phyloP scores from a whole-genome alignment of 2,329 filamentous ascomycete genomes.

The Botryotinia narcissicola region DNA sequence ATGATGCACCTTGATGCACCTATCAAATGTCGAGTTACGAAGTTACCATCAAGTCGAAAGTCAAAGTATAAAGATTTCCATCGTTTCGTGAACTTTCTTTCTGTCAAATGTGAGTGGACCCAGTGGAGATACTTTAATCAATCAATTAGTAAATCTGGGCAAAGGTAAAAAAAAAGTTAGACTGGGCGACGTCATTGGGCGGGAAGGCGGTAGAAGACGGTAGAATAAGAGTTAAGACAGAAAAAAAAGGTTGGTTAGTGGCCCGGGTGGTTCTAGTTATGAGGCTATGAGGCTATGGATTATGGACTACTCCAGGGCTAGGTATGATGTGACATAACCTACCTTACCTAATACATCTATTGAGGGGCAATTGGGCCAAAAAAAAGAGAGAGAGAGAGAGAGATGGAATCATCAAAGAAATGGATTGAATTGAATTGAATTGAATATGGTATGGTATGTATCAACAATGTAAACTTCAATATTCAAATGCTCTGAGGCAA shows the following conservation, averaged over 20 bases:
- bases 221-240: not conserved
- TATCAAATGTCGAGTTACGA: not conserved
- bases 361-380: not conserved
- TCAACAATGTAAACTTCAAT: too few relatives aligned
- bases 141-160: not conserved
- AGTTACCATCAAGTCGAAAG: too few relatives aligned
- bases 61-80: not conserved
- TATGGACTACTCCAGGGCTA: too few relatives aligned
- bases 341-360: not conserved
- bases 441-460: too few relatives aligned
- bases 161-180: not conserved
- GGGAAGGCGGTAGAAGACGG: not conserved
- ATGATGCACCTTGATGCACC: not conserved
- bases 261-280: not conserved
- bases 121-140: not conserved
- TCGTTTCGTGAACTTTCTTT: not conserved
- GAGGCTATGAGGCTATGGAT: too few relatives aligned
- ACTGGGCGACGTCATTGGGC: constrained; percentile 5
- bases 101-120: not conserved
- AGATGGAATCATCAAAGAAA: not conserved
- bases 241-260: not conserved
- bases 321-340: too few relatives aligned
- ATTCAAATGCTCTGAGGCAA: not conserved
- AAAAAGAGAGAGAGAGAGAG: too few relatives aligned
- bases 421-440: too few relatives aligned